Evolutionary conservation across 2,329 filamentous ascomycete species (phyloP).

Genomic region (Trichoderma guizhouense): DNA sequence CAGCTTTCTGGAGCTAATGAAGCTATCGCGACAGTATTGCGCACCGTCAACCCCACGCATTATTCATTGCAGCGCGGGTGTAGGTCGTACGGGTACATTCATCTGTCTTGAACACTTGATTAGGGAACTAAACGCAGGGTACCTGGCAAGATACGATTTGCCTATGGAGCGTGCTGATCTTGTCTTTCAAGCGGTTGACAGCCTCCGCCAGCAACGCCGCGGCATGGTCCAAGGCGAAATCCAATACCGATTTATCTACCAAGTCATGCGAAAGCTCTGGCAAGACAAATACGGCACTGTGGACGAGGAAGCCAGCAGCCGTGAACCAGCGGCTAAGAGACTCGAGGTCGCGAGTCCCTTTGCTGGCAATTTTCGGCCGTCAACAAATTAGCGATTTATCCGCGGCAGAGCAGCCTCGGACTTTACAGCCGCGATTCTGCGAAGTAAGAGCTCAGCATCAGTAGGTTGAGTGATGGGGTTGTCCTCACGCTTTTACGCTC

Average conservation of each 20-base stretch:
- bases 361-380: neutral
- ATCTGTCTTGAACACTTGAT: slow-evolving; percentile 93
- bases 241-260: slow-evolving; percentile 86
- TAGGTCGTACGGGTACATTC: slow-evolving; percentile 91
- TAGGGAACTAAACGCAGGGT: slow-evolving; percentile 73
- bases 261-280: slow-evolving; percentile 75
- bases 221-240: slow-evolving; percentile 91
- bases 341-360: slow-evolving; percentile 50
- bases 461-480: slow-evolving; percentile 12
- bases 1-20: slow-evolving; percentile 67
- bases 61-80: slow-evolving; percentile 84
- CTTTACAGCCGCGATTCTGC: slow-evolving; percentile 11
- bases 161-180: slow-evolving; percentile 51
- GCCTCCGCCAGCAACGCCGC: slow-evolving; percentile 79
- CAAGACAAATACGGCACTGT: slow-evolving; percentile 56
- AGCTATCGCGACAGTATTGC: slow-evolving; percentile 58
- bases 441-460: slow-evolving; percentile 9
- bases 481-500: neutral
- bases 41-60: slow-evolving; percentile 65
- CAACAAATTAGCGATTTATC: slow-evolving; percentile 17
- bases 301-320: slow-evolving; percentile 32
- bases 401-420: slow-evolving; percentile 3
- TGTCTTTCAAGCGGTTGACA: slow-evolving; percentile 75
- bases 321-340: slow-evolving; percentile 51
- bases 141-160: slow-evolving; percentile 51